Percentiles rank a stretch among this genome's conserved stretches.
Evolutionary conservation across 2,329 filamentous ascomycete genomes (phyloP).

Genomic region (Immersiporthe knoxdaviesiana): DNA sequence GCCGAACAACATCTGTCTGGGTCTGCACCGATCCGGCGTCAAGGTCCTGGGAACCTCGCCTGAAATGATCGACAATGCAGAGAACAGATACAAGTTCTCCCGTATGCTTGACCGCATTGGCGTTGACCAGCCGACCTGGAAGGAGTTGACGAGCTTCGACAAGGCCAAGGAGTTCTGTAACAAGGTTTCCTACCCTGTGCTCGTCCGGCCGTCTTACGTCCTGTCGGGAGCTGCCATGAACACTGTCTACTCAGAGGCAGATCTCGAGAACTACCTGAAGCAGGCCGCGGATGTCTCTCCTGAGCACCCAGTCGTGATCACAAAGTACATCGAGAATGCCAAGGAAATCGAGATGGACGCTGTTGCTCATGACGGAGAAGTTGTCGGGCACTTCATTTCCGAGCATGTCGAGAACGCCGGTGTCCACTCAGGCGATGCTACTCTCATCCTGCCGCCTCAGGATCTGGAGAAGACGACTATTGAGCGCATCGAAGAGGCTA

Average conservation of each 20-base stretch:
- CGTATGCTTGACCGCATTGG: slow-evolving; percentile 94
- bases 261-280: slow-evolving; percentile 83
- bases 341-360: slow-evolving; percentile 99
- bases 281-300: slow-evolving; percentile 93
- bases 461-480: slow-evolving; percentile 91
- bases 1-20: slow-evolving; percentile 95
- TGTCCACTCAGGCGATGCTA: slow-evolving; percentile 97
- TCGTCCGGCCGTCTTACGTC: slow-evolving; percentile 95
- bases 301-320: slow-evolving; percentile 96
- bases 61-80: slow-evolving; percentile 97
- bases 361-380: slow-evolving; percentile 84
- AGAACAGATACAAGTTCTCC: slow-evolving; percentile 98
- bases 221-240: slow-evolving; percentile 98
- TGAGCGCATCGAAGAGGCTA: slow-evolving; percentile 88
- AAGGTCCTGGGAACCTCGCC: slow-evolving; percentile 94
- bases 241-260: slow-evolving; percentile 95
- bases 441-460: slow-evolving; percentile 90
- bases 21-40: slow-evolving; percentile 84
- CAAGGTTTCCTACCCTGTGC: slow-evolving; percentile 87
- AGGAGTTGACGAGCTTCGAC: slow-evolving; percentile 92
- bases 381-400: slow-evolving; percentile 95
- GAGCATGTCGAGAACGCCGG: slow-evolving; percentile 99
- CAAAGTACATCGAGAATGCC: slow-evolving; percentile 98
- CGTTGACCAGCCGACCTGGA: slow-evolving; percentile 97
- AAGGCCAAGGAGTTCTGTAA: slow-evolving; percentile 88